A percentile compares a stretch with the other conserved stretches of the same genome.
Conservation (phyloP, 75 land plant genomes). For the Chamaecyparis obtusa region DNA sequence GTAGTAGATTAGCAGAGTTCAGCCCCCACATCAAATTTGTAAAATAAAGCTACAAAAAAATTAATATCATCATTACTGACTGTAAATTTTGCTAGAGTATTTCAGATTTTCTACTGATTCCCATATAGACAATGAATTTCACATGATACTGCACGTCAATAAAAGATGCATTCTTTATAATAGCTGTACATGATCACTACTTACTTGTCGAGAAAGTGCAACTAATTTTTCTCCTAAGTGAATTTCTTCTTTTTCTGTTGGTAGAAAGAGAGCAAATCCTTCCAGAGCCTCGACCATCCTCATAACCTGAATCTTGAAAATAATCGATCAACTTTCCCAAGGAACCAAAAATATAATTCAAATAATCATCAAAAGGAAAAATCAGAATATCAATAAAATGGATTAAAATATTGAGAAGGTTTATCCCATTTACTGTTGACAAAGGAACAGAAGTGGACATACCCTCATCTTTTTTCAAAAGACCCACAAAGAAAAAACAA, state of each 20-base stretch:
- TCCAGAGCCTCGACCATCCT: slow-evolving; percentile 90
- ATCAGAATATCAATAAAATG: neutral
- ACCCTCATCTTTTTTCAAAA: neutral
- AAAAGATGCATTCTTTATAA: neutral
- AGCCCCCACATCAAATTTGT: slow-evolving; percentile 1
- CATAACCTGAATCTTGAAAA: slow-evolving; percentile 52
- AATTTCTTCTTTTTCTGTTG: slow-evolving; percentile 74
- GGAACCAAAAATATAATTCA: neutral
- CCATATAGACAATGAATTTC: too few species aligned
- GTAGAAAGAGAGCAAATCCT: slow-evolving; percentile 72
- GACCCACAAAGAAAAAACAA: neutral
- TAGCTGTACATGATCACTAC: neutral
- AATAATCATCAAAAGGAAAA: neutral
- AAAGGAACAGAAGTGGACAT: neutral
- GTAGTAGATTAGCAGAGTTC: neutral
- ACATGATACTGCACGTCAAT: neutral
- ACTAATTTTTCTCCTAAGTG: slow-evolving; percentile 72
- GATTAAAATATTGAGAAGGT: neutral
- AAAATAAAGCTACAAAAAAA: neutral
- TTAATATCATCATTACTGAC: neutral
- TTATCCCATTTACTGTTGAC: neutral
- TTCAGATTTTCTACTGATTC: neutral
- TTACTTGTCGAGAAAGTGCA: slow-evolving; percentile 66
- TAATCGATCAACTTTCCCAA: neutral
- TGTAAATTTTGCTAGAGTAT: neutral